phyloP scores from a whole-genome alignment of 2,329 filamentous ascomycete species.

The Blastomyces emzantsi region DNA sequence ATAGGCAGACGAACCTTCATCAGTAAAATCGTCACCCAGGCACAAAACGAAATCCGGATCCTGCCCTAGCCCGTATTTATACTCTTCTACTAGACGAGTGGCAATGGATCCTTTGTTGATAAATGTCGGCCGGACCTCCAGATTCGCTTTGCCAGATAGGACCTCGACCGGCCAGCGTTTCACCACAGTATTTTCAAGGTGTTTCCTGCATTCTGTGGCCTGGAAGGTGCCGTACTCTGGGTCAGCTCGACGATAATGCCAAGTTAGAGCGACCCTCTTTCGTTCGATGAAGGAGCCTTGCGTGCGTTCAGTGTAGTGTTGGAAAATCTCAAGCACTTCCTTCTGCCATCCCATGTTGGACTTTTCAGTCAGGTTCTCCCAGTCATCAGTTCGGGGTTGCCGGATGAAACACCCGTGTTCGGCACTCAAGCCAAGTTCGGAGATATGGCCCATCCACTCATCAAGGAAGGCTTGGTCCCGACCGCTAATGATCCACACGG shows the following conservation, averaged over 20 bases:
- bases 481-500: constrained; percentile 97
- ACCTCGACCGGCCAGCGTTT: constrained; percentile 87
- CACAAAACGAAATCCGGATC: constrained; percentile 81
- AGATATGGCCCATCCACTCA: constrained; percentile 86
- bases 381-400: constrained; percentile 63
- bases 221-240: constrained; percentile 75
- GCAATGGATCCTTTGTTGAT: constrained; percentile 98
- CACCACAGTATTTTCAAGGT: constrained; percentile 66
- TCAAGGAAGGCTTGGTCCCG: constrained; percentile 86
- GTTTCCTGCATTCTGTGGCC: constrained; percentile 69
- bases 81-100: constrained; percentile 68
- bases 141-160: constrained; percentile 92
- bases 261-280: constrained; percentile 89
- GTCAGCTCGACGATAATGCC: constrained; percentile 92
- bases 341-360: constrained; percentile 89
- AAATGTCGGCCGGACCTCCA: constrained; percentile 92
- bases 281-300: constrained; percentile 87
- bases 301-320: constrained; percentile 78
- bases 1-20: constrained; percentile 61
- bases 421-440: constrained; percentile 82
- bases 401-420: constrained; percentile 96
- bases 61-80: constrained; percentile 46
- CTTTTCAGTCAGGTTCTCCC: constrained; percentile 81
- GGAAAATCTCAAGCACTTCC: constrained; percentile 75
- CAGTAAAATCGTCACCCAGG: constrained; percentile 90